These are phyloP conservation scores for Plantago coronopus DNA, from an alignment of 305 asterid species.

Conservation along the genomic window DNA sequence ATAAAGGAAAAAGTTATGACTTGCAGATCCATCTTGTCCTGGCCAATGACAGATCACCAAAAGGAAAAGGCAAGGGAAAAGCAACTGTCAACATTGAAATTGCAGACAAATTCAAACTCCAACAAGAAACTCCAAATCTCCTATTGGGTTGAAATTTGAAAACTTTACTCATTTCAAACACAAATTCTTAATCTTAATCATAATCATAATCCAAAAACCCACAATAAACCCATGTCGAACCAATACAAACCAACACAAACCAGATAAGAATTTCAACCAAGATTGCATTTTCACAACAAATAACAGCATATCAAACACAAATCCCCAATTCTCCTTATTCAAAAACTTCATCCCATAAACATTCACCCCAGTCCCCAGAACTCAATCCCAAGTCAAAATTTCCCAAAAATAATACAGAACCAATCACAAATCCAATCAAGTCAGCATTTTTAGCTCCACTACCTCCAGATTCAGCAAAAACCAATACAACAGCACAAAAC, in stretches of 20 bases:
- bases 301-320: not conserved
- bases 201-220: conserved; percentile 20
- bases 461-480: no score
- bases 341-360: not conserved
- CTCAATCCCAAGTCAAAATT: not conserved
- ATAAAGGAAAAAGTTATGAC: conserved; percentile 30
- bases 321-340: not conserved
- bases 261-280: no score
- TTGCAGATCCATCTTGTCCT: conserved; percentile 55
- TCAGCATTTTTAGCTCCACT: not conserved
- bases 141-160: conserved; percentile 13
- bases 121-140: conserved; percentile 20
- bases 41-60: conserved; percentile 50
- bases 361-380: not conserved
- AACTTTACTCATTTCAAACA: conserved; percentile 13
- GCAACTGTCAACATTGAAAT: conserved; percentile 35
- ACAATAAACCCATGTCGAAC: not conserved
- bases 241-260: conserved; percentile 2
- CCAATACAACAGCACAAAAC: conserved; percentile 1
- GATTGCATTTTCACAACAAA: conserved; percentile 4
- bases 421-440: not conserved
- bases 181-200: conserved; percentile 12
- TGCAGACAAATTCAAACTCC: conserved; percentile 28
- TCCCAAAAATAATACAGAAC: not conserved
- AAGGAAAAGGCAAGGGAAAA: conserved; percentile 36